Conservation (phyloP, 1,139 yeast genomes). For the Oligophagozyma castellii region DNA sequence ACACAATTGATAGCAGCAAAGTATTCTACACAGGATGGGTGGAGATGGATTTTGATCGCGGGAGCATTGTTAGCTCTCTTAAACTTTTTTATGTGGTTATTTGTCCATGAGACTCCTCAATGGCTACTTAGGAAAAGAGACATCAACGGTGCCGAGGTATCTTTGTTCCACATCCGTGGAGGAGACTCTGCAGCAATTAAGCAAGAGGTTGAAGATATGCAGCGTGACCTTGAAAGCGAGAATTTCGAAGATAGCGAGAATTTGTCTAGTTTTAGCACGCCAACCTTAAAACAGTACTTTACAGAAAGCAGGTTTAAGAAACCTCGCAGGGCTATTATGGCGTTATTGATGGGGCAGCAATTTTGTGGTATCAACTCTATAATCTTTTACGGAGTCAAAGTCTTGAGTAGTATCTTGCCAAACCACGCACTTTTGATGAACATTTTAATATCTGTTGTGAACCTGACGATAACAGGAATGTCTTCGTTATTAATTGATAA, state of each 20-base stretch:
- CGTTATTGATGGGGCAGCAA: conserved; percentile 78
- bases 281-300: conserved; percentile 32
- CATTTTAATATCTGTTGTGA: conserved; percentile 58
- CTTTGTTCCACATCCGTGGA: conserved; percentile 26
- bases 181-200: conserved; percentile 16
- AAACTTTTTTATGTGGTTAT: conserved; percentile 33
- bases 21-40: conserved; percentile 50
- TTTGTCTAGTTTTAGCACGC: conserved; percentile 3
- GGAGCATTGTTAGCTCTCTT: conserved; percentile 43
- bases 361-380: conserved; percentile 87
- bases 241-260: conserved; percentile 1
- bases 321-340: conserved; percentile 54
- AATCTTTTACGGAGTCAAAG: conserved; percentile 81
- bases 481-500: conserved; percentile 65
- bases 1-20: conserved; percentile 62
- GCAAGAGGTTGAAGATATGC: conserved; percentile 24
- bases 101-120: conserved; percentile 68
- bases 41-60: conserved; percentile 56
- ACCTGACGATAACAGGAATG: conserved; percentile 55
- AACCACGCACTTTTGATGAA: conserved; percentile 54
- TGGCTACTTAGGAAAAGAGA: conserved; percentile 47
- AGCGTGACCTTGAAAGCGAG: conserved; percentile 18
- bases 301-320: conserved; percentile 37
- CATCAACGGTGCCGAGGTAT: conserved; percentile 27
- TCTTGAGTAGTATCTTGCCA: conserved; percentile 54